Conservation (phyloP, 805 yeast genomes). For the Myxozyma mucilagina region DNA sequence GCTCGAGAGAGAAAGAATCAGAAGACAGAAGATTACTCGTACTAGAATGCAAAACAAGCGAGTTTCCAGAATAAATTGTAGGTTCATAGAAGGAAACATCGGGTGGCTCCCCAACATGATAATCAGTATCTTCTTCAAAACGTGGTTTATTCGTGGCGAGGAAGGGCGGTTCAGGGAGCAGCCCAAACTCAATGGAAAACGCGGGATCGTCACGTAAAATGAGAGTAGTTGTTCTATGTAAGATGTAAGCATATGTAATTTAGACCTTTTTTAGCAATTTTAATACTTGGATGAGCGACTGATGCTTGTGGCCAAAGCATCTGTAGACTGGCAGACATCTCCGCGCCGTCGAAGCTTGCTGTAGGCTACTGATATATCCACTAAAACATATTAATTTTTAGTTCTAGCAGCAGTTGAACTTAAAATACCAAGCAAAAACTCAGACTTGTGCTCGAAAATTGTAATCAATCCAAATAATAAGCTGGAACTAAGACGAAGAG, state of each 20-base stretch:
- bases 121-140: not conserved
- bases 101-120: not conserved
- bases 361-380: slow-evolving; percentile 16
- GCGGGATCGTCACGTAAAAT: slow-evolving; percentile 23
- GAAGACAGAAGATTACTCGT: not conserved
- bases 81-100: not conserved
- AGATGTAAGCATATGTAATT: too few relatives aligned
- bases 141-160: not conserved
- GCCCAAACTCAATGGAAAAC: slow-evolving; percentile 28
- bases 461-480: slow-evolving; percentile 31
- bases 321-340: not conserved
- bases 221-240: not conserved
- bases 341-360: slow-evolving; percentile 7
- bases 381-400: not conserved
- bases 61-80: not conserved
- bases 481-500: slow-evolving; percentile 34
- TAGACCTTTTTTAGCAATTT: too few relatives aligned
- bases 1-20: not conserved
- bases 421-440: not conserved
- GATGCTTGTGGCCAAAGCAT: not conserved
- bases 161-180: slow-evolving; percentile 10
- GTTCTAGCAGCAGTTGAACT: not conserved
- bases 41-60: not conserved
- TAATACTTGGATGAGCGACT: not conserved
- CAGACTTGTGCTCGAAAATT: slow-evolving; percentile 31